Evolutionary conservation across 768 basidiomycete genomes (phyloP).

Genomic region (Lentinula lateritia): DNA sequence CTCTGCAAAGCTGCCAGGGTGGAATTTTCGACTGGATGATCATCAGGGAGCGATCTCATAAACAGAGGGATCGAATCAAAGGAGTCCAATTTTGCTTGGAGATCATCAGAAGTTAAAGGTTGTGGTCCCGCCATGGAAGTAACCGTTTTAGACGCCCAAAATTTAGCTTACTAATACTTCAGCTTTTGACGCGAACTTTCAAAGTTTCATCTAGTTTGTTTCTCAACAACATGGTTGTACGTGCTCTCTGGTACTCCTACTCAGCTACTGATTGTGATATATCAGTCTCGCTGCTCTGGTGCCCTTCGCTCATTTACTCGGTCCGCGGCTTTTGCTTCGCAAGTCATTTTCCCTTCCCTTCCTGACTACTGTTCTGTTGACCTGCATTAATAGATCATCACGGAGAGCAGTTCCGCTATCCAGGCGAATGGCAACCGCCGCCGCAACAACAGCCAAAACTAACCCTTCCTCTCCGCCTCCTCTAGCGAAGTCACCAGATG

Average conservation of each 20-base stretch:
- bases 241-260: background rate
- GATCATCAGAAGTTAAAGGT: conserved; percentile 22
- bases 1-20: conserved; percentile 80
- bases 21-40: conserved; percentile 51
- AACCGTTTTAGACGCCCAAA: background rate
- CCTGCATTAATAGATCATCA: conserved; percentile 24
- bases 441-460: conserved; percentile 36
- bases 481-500: conserved; percentile 39
- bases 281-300: conserved; percentile 35
- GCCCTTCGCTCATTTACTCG: conserved; percentile 38
- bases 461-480: conserved; percentile 38
- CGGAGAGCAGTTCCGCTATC: conserved; percentile 30
- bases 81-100: conserved; percentile 34
- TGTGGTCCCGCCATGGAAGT: conserved; percentile 26
- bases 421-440: conserved; percentile 55
- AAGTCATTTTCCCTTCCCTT: conserved; percentile 8
- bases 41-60: conserved; percentile 82
- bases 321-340: conserved; percentile 31
- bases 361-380: background rate
- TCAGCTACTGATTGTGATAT: background rate
- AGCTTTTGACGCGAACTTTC: background rate
- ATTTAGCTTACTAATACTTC: background rate
- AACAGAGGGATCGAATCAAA: conserved; percentile 80
- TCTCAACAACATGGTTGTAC: conserved; percentile 4
- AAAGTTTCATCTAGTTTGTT: background rate